Evolutionary conservation across 1,284 basidiomycete genomes (phyloP).

Genomic region (Sphaerobolus stellatus): DNA sequence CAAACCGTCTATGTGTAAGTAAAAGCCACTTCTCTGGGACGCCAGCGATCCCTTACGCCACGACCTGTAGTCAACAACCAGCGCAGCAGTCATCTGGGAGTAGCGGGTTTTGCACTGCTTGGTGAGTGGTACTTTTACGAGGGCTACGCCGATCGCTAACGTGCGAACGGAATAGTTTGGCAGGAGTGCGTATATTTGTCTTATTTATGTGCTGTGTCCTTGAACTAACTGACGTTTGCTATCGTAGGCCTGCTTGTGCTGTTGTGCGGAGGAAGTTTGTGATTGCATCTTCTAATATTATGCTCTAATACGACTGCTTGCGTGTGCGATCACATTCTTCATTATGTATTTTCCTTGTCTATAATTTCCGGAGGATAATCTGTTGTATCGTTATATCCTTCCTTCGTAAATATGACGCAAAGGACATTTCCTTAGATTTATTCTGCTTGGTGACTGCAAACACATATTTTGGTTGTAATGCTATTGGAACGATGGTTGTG

Average conservation of each 20-base stretch:
- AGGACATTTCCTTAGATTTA: too few relatives aligned
- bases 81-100: conserved; percentile 44
- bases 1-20: conserved; percentile 11
- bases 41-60: not conserved
- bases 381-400: too few relatives aligned
- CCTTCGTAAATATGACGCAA: too few relatives aligned
- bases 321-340: not conserved
- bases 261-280: conserved; percentile 56
- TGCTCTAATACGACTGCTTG: not conserved
- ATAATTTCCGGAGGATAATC: not conserved
- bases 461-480: too few relatives aligned
- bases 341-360: not conserved
- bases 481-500: too few relatives aligned
- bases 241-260: conserved; percentile 69
- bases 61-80: conserved; percentile 44
- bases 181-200: conserved; percentile 8
- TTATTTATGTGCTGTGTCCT: not conserved
- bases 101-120: conserved; percentile 58
- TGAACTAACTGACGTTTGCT: conserved; percentile 13
- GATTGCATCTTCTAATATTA: conserved; percentile 44
- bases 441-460: too few relatives aligned
- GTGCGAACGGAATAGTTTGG: conserved; percentile 1
- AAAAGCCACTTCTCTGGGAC: not conserved
- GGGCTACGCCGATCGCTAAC: not conserved
- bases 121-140: conserved; percentile 27